Evolutionary conservation across 768 basidiomycete genomes (phyloP), one percentile per base, ranked within the genome.

Genomic region (Termitomyces sp.): DNA sequence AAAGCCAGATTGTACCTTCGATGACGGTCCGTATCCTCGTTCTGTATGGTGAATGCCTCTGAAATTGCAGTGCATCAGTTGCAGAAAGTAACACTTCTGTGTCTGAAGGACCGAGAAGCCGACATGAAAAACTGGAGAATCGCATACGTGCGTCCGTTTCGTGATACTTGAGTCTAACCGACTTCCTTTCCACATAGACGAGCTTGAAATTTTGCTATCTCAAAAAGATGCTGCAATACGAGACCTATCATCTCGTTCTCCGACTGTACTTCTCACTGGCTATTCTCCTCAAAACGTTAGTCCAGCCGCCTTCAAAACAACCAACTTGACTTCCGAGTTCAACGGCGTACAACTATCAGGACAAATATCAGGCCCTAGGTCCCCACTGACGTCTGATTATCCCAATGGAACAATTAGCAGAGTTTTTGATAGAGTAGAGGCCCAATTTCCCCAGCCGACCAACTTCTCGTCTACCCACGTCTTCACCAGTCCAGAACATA

Each of bases 1-100:
- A 0, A 72, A 71, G 45, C 86, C 84, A 12, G 83, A 86, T 53
- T 90, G 88, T 64, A 89, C 87, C n/a, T 90, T 81, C 58, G 88
- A 89, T 60, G 88, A 90, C 58, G 71, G 85, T 84, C 48, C 9
- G 53, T n/a, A 53, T 30, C 51, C 55, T 19, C 34, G 17, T 37
- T 4, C 15, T 15, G 34, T 15, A 30, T 19, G 41, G 21, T 45
- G 21, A 32, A n/a, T 22, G 7, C 22, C 40, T 24, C 22, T 38
- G 26, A 30, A 44, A 45, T 30, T 4, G 6, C 19, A 22, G 41
- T 14, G n/a, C 2, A 35, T n/a, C 55, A 83, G 79, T 76, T 40
- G 68, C 71, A 40, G 77, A 79, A 56, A 66, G 66, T 30, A 71
- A 57, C 54, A 53, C 66, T 1, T 65, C 70, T 22, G 57, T 68